phyloP scores from a whole-genome alignment of 257 asterid genomes.

The Solanum raphanifolium region DNA sequence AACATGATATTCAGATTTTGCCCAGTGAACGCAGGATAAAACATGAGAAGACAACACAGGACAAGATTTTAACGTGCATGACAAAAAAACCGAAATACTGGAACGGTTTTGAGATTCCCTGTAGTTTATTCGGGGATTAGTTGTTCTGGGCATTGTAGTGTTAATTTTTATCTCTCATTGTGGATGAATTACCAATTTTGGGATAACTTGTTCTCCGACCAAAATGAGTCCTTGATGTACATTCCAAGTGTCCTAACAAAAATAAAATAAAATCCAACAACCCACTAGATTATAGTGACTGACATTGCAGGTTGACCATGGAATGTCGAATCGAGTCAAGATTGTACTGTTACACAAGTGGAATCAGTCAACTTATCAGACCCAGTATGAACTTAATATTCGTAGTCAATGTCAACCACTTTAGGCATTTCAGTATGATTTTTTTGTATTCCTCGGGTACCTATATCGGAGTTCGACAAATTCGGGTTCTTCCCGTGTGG shows the following conservation, averaged over 20 bases:
- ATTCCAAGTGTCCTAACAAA: background rate
- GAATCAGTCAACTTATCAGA: background rate
- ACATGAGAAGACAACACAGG: background rate
- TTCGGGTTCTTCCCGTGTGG: fast-evolving
- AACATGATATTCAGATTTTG: background rate
- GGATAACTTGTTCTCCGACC: background rate
- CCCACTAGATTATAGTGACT: background rate
- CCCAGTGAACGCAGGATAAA: background rate
- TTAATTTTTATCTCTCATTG: background rate
- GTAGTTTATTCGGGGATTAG: background rate
- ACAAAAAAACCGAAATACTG: background rate
- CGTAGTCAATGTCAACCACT: background rate
- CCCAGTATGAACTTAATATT: background rate
- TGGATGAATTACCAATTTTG: background rate
- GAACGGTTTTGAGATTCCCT: background rate
- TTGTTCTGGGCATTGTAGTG: too few species aligned
- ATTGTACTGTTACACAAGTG: background rate
- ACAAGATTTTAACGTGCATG: background rate
- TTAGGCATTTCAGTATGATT: background rate
- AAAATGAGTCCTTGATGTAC: background rate
- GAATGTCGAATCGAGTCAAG: background rate
- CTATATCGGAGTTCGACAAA: background rate
- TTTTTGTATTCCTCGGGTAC: background rate
- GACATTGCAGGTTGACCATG: background rate
- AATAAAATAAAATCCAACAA: background rate